These are phyloP conservation scores for Trichosporon sp. DNA, from an alignment of 1,284 basidiomycete species.

Conservation along the genomic window DNA sequence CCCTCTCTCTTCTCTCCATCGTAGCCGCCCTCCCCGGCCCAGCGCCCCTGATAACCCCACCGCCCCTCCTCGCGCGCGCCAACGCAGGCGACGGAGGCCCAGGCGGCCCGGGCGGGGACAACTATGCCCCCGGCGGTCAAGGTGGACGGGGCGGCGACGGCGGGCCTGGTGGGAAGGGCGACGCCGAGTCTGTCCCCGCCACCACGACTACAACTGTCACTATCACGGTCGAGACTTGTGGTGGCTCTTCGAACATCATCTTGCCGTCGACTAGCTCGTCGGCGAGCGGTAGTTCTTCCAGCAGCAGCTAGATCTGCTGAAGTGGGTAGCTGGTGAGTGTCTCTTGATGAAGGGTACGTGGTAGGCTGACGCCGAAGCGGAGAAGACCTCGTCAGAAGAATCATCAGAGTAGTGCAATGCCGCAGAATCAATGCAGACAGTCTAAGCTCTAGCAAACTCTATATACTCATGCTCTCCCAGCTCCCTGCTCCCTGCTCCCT, in stretches of 20 bases:
- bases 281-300: not conserved
- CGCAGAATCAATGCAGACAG: not conserved
- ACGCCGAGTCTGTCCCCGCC: not conserved
- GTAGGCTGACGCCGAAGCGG: too few species aligned
- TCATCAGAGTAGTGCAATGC: not conserved
- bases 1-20: not conserved
- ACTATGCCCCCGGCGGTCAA: not conserved
- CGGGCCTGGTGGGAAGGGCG: not conserved
- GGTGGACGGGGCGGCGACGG: not conserved
- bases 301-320: not conserved
- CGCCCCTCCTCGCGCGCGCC: not conserved
- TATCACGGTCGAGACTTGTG: not conserved
- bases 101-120: not conserved
- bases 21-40: too few species aligned
- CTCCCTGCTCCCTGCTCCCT: not conserved
- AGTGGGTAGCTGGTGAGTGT: not conserved
- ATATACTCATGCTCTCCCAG: not conserved
- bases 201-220: not conserved
- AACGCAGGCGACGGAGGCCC: not conserved
- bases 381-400: not conserved
- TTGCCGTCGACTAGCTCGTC: not conserved
- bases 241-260: not conserved
- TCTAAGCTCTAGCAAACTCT: not conserved
- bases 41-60: constrained; percentile 65
- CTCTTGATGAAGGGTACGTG: too few species aligned